Evolutionary conservation across 1,284 basidiomycete genomes (phyloP), one percentile per base, ranked within the genome.

Genomic region (Trametes versicolor): DNA sequence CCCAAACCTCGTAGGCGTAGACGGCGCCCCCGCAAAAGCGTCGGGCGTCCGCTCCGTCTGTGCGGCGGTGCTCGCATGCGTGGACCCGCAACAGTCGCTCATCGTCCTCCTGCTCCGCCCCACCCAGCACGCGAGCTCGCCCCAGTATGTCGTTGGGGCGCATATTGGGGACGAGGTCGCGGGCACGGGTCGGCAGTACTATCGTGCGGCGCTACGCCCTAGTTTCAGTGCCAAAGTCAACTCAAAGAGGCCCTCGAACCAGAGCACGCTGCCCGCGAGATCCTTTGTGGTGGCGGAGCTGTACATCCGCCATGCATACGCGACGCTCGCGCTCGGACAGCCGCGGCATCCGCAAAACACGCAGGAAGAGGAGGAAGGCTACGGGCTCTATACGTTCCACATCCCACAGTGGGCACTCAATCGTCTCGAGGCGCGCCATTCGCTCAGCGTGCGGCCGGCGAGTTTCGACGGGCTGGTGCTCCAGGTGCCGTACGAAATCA

Each of bases 251-350:
- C 19, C 25, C 41, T 15, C 5, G 41, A 41, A 13, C 41, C 25
- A 9, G 41, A 41, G 25, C 41, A 45, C 23, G 17, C 41, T 43
- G 19, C 19, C 19, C 15, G 15, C 41, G 41, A 4, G 19, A 10
- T 17, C 41, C 2, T 47, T 56, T 5, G 7, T 10, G 19, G 27
- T 34, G 25, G 29, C 29, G 41, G 27, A 56, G 39, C 25, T 56
- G 25, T 56, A 56, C 29, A 56, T 56, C 43, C 54, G 54, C 54
- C 54, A 56, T 41, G 43, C 41, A 17, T 47, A 56, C 27, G 54
- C 54, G 27, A 56, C 54, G 23, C 39, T 56, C 27, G 12, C 25
- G 25, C 41, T 56, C 41, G 54, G 54, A 2, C 41, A 56, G 54
- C 27, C 41, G 39, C 39, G 25, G 4, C 34, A n/a, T 29, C 21